A percentile compares a stretch with the other conserved stretches of the same genome.
phyloP scores from a whole-genome alignment of 805 yeast species.

The Lipomyces yamanashiensis region DNA sequence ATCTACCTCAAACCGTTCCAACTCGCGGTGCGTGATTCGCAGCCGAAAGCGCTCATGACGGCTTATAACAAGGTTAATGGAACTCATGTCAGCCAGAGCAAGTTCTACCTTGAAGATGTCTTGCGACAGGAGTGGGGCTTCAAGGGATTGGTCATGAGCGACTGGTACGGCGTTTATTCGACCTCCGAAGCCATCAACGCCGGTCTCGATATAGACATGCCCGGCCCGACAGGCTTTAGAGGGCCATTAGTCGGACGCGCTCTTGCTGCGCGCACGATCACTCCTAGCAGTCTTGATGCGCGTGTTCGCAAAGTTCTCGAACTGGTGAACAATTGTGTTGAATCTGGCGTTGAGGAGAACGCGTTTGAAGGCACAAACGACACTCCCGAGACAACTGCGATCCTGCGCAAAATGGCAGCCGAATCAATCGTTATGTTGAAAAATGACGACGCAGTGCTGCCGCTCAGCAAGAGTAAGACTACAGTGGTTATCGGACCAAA shows the following conservation, averaged over 20 bases:
- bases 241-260: slow-evolving; percentile 51
- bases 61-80: slow-evolving; percentile 69
- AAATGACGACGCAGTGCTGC: slow-evolving; percentile 55
- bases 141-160: slow-evolving; percentile 63
- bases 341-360: slow-evolving; percentile 51
- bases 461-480: slow-evolving; percentile 51
- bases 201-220: slow-evolving; percentile 70
- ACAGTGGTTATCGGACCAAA: slow-evolving; percentile 62
- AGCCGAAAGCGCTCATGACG: slow-evolving; percentile 64
- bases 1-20: slow-evolving; percentile 68
- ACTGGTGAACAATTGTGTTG: slow-evolving; percentile 51
- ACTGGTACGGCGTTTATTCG: slow-evolving; percentile 66
- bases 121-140: slow-evolving; percentile 62
- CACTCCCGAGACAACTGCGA: slow-evolving; percentile 53
- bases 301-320: slow-evolving; percentile 51
- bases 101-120: slow-evolving; percentile 51
- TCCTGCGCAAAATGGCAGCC: slow-evolving; percentile 53
- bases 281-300: slow-evolving; percentile 48
- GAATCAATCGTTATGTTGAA: slow-evolving; percentile 62
- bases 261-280: slow-evolving; percentile 51
- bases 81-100: slow-evolving; percentile 57
- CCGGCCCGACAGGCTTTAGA: slow-evolving; percentile 61
- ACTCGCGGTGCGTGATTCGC: slow-evolving; percentile 57
- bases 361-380: slow-evolving; percentile 38
- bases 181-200: slow-evolving; percentile 54